These are phyloP conservation scores for Yamagishiella unicocca DNA, from an alignment of 139 green algal genomes.

Conservation along the genomic window DNA sequence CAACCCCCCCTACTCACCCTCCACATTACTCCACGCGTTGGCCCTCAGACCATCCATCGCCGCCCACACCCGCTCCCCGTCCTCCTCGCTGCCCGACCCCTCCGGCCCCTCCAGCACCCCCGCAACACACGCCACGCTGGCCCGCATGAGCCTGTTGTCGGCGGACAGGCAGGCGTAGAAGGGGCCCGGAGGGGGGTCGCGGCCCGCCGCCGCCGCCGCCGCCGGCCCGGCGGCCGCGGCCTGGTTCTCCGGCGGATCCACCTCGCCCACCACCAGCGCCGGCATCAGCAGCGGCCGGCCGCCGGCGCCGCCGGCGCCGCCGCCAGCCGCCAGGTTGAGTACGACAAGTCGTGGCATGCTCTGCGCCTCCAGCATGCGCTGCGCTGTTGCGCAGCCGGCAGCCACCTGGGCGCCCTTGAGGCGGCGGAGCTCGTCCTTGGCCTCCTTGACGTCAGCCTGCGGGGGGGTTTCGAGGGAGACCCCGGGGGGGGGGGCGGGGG, in stretches of 20 bases:
- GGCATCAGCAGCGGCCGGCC: slow-evolving; percentile 62
- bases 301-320: slow-evolving; percentile 30
- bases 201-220: background rate
- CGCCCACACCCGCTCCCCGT: slow-evolving; percentile 5
- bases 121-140: slow-evolving; percentile 48
- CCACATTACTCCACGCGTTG: slow-evolving; percentile 38
- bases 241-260: slow-evolving; percentile 14
- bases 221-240: slow-evolving; percentile 3
- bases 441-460: slow-evolving; percentile 43
- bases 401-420: background rate
- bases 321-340: slow-evolving; percentile 65
- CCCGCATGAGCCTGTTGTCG: slow-evolving; percentile 79
- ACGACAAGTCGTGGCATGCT: slow-evolving; percentile 47
- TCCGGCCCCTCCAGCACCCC: slow-evolving; percentile 30
- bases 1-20: slow-evolving; percentile 17
- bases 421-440: slow-evolving; percentile 29
- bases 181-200: slow-evolving; percentile 4
- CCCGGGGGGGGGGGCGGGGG: no score
- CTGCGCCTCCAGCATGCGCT: background rate
- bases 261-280: slow-evolving; percentile 61
- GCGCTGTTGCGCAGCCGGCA: background rate
- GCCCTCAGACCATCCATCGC: slow-evolving; percentile 18
- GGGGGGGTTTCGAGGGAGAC: background rate
- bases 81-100: slow-evolving; percentile 5
- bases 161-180: slow-evolving; percentile 71